A percentile compares a stretch with the other conserved stretches of the same genome.
Evolutionary conservation across 192 early-diverging fungal genomes (phyloP).

Genomic region (Chytriomyces confervae): DNA sequence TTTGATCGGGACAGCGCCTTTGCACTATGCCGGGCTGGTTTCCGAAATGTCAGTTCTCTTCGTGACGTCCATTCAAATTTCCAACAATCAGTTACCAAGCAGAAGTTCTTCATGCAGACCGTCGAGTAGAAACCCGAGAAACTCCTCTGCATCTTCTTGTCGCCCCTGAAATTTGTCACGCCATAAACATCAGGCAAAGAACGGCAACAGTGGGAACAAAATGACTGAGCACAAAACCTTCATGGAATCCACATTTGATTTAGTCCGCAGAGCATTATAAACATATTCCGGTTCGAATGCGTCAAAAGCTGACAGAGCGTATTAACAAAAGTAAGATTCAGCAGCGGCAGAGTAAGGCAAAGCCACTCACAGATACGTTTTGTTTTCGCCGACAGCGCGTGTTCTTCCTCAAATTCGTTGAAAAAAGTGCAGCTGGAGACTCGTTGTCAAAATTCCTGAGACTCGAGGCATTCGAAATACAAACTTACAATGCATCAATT

Average conservation of each 20-base stretch:
- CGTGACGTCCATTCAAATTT: background rate
- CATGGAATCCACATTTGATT: constrained; percentile 78
- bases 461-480: background rate
- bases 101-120: constrained; percentile 90
- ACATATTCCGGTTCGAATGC: constrained; percentile 91
- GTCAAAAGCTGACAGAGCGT: constrained; percentile 25
- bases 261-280: constrained; percentile 77
- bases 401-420: constrained; percentile 59
- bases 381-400: constrained; percentile 28
- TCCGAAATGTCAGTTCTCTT: background rate
- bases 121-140: constrained; percentile 89
- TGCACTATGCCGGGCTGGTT: constrained; percentile 26
- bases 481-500: constrained; percentile 80
- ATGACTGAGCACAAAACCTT: constrained; percentile 53
- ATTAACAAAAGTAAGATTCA: too few relatives aligned
- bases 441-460: background rate
- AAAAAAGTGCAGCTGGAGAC: constrained; percentile 62
- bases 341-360: too few relatives aligned
- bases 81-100: background rate
- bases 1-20: background rate
- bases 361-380: constrained; percentile 3
- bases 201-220: constrained; percentile 28
- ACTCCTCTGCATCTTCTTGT: constrained; percentile 98
- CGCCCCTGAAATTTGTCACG: constrained; percentile 61
- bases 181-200: background rate